Percentiles rank a stretch among this genome's conserved stretches.
Conservation (phyloP, 2,329 filamentous ascomycete genomes). For the Claviceps citrina region DNA sequence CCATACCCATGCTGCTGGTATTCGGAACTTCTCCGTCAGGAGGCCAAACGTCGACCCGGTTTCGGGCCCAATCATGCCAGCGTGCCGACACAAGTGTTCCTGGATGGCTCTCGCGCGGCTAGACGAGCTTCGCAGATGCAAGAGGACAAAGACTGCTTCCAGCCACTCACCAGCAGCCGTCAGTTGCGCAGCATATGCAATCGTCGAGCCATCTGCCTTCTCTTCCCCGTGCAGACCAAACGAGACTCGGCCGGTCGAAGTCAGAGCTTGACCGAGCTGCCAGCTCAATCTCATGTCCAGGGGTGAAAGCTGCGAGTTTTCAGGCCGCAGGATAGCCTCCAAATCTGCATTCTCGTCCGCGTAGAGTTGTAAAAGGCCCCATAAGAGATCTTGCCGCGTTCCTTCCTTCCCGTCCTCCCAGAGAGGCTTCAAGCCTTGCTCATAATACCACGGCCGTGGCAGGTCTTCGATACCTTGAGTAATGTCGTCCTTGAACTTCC, state of each 20-base stretch:
- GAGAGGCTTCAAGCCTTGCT: slow-evolving; percentile 39
- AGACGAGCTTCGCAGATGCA: slow-evolving; percentile 51
- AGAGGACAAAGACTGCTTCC: slow-evolving; percentile 59
- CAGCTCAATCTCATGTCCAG: slow-evolving; percentile 66
- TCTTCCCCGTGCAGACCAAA: slow-evolving; percentile 39
- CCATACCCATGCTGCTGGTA: slow-evolving; percentile 72
- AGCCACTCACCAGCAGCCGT: slow-evolving; percentile 51
- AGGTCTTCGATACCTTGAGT: slow-evolving; percentile 52
- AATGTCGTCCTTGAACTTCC: slow-evolving; percentile 59
- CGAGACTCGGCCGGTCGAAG: slow-evolving; percentile 31
- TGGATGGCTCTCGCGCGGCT: slow-evolving; percentile 53
- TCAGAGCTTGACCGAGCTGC: slow-evolving; percentile 62
- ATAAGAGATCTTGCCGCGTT: slow-evolving; percentile 61
- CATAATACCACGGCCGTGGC: slow-evolving; percentile 57
- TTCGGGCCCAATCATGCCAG: slow-evolving; percentile 46
- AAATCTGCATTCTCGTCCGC: slow-evolving; percentile 42
- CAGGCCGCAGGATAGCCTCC: slow-evolving; percentile 58
- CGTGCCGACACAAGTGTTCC: slow-evolving; percentile 60
- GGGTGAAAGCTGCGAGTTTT: slow-evolving; percentile 60
- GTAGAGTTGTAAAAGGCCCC: slow-evolving; percentile 74
- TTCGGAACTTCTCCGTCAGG: slow-evolving; percentile 47
- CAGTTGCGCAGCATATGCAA: slow-evolving; percentile 50
- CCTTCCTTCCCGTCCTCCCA: slow-evolving; percentile 46
- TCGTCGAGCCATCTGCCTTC: slow-evolving; percentile 50
- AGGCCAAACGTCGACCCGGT: slow-evolving; percentile 40